phyloP scores from a whole-genome alignment of 495 filamentous ascomycete genomes.

The Letharia columbiana region DNA sequence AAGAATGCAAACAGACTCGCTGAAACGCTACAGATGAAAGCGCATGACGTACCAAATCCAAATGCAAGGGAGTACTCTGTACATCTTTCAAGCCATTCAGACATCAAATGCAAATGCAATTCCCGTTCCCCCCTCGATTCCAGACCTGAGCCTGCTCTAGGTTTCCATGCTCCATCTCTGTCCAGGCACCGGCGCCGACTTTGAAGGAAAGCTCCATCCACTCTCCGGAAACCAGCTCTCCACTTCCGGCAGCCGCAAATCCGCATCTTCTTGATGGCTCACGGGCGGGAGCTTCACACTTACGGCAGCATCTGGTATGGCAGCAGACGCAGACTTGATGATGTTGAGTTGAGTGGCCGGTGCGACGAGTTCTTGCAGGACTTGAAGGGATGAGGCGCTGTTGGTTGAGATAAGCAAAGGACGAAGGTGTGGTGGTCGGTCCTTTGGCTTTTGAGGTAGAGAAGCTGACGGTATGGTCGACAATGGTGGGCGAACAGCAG shows the following conservation, averaged over 20 bases:
- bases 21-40: slow-evolving; percentile 15
- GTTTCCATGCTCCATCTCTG: slow-evolving; percentile 25
- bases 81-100: background rate
- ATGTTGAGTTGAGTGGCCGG: slow-evolving; percentile 18
- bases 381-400: slow-evolving; percentile 20
- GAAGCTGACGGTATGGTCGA: slow-evolving; percentile 22
- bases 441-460: slow-evolving; percentile 7
- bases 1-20: background rate
- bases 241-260: slow-evolving; percentile 13
- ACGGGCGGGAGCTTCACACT: slow-evolving; percentile 14
- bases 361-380: slow-evolving; percentile 18
- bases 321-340: background rate
- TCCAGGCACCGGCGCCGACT: slow-evolving; percentile 1
- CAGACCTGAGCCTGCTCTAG: background rate
- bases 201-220: slow-evolving; percentile 11
- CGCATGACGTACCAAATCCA: background rate
- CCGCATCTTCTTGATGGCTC: slow-evolving; percentile 15
- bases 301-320: slow-evolving; percentile 10
- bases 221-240: slow-evolving; percentile 14
- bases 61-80: background rate
- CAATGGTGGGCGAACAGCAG: slow-evolving; percentile 12
- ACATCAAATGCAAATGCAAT: background rate
- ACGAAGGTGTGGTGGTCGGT: slow-evolving; percentile 10
- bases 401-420: slow-evolving; percentile 15
- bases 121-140: background rate